These are phyloP conservation scores for Euptelea pleiosperma DNA, from an alignment of 164 flowering plant genomes.

Conservation along the genomic window DNA sequence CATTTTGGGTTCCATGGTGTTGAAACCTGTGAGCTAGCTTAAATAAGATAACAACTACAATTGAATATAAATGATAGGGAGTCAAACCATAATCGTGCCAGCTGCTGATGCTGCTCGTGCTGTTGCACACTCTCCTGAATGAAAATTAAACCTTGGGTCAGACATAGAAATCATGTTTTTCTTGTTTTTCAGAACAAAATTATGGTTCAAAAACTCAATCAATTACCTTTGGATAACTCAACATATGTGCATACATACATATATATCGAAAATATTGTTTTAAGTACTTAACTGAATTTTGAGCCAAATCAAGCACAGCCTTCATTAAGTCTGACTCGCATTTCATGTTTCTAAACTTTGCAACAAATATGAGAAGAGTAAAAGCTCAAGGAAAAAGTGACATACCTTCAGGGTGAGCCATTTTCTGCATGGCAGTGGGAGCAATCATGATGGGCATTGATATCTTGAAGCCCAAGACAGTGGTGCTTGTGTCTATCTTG, in stretches of 20 bases:
- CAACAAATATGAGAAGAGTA: not conserved
- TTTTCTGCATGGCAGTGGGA: constrained; percentile 58
- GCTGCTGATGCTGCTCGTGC: constrained; percentile 60
- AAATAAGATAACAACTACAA: not conserved
- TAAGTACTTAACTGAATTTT: not conserved
- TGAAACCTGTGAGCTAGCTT: not conserved
- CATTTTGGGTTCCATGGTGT: not conserved
- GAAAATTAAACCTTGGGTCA: not conserved
- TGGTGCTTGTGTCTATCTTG: constrained; percentile 48
- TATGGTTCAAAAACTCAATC: not conserved
- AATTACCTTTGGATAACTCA: not conserved
- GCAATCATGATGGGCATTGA: constrained; percentile 68
- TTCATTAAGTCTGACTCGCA: too few species aligned
- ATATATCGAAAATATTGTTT: not conserved
- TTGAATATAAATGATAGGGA: not conserved
- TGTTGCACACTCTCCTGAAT: constrained; percentile 58
- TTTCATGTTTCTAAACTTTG: not conserved
- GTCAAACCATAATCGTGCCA: constrained; percentile 55
- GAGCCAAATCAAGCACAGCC: too few species aligned
- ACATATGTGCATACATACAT: not conserved
- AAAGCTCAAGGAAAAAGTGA: not conserved
- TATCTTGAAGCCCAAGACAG: constrained; percentile 55
- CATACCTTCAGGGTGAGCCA: constrained; percentile 67
- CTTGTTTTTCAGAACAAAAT: not conserved
- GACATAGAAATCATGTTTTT: not conserved